A percentile compares a stretch with the other conserved stretches of the same genome.
phyloP scores from a whole-genome alignment of 306 rosid species.

The Bauhinia variegata region DNA sequence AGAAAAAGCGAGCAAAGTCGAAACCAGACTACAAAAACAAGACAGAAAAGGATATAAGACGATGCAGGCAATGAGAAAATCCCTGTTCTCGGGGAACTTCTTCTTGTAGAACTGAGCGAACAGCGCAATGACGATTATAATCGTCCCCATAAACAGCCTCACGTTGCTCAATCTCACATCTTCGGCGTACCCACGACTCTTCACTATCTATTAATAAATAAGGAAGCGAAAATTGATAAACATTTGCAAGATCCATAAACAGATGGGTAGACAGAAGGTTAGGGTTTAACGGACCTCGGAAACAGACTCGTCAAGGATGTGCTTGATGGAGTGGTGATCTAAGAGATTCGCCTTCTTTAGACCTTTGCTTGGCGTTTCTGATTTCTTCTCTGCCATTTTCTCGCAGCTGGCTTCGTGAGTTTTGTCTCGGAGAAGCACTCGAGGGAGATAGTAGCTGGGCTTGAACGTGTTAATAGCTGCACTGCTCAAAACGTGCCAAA shows the following conservation, averaged over 20 bases:
- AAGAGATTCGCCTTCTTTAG: constrained; percentile 85
- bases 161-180: constrained; percentile 88
- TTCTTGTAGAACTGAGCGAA: constrained; percentile 94
- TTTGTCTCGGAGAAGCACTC: no score
- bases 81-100: constrained; percentile 87
- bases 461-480: background rate
- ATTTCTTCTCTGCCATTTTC: constrained; percentile 33
- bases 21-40: background rate
- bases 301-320: constrained; percentile 83
- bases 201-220: constrained; percentile 54
- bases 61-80: constrained; percentile 82
- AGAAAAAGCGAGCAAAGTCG: no score
- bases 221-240: background rate
- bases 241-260: constrained; percentile 20
- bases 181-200: constrained; percentile 75
- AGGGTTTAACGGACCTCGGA: constrained; percentile 75
- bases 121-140: constrained; percentile 77
- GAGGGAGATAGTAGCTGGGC: no score
- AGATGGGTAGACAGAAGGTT: background rate
- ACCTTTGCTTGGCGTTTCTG: constrained; percentile 54
- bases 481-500: background rate
- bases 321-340: constrained; percentile 85
- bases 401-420: no score
- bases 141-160: constrained; percentile 63
- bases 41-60: constrained; percentile 69